These are phyloP conservation scores for Saussurea involucrata DNA, from an alignment of 129 eudicot species.

Conservation along the genomic window DNA sequence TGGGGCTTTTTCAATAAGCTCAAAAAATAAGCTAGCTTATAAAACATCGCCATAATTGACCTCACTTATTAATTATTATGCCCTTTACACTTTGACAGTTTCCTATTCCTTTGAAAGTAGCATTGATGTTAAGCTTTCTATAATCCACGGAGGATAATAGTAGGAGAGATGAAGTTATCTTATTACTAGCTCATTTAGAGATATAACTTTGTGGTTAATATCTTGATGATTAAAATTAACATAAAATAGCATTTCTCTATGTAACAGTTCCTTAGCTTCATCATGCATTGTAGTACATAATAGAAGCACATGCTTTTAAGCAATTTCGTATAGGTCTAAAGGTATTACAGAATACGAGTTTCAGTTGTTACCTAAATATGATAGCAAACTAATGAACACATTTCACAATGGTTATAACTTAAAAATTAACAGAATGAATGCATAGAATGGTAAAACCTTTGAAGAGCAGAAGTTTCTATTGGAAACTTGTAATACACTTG, in stretches of 20 bases:
- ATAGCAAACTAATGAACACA: background rate
- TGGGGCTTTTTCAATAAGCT: background rate
- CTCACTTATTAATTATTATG: background rate
- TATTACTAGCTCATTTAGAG: background rate
- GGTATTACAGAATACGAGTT: background rate
- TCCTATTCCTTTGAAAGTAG: background rate
- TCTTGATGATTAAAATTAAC: background rate
- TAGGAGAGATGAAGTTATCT: background rate
- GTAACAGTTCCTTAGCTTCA: background rate
- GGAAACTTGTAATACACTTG: background rate
- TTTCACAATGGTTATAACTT: background rate
- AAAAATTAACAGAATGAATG: too few relatives aligned
- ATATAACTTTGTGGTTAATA: background rate
- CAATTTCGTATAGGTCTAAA: background rate
- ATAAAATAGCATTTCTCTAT: background rate
- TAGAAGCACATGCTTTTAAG: background rate
- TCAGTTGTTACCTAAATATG: background rate
- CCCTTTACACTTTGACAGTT: background rate
- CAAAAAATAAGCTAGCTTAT: background rate
- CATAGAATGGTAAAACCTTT: background rate
- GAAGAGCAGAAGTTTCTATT: background rate
- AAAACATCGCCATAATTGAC: background rate
- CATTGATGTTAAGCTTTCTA: background rate
- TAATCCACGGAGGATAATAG: background rate
- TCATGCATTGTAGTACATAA: background rate